These are phyloP conservation scores for Botrytis fragariae DNA, from an alignment of 2,329 filamentous ascomycete species.

Conservation along the genomic window DNA sequence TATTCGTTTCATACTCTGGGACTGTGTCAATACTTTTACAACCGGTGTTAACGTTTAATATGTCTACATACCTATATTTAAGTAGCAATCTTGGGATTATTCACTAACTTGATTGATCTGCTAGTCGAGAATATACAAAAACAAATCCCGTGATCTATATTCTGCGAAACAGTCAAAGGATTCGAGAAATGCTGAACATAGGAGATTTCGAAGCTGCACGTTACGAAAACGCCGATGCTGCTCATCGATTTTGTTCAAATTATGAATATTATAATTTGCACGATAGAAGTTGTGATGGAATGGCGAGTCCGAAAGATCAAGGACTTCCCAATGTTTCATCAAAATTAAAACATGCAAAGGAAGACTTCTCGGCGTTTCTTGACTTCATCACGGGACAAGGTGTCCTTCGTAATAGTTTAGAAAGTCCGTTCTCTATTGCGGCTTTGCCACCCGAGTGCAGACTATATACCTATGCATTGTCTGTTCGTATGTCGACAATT, in stretches of 20 bases:
- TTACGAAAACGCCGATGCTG: constrained; percentile 45
- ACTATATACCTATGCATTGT: constrained; percentile 65
- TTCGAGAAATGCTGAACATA: constrained; percentile 50
- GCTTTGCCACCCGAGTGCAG: constrained; percentile 58
- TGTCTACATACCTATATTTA: neutral
- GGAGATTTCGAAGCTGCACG: constrained; percentile 44
- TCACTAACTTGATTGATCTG: neutral
- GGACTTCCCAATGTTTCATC: constrained; percentile 47
- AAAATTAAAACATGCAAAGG: constrained; percentile 52
- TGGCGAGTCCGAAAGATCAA: constrained; percentile 43
- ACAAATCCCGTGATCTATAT: constrained; percentile 71
- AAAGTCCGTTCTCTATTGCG: constrained; percentile 59
- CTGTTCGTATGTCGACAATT: constrained; percentile 58
- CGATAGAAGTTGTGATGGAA: constrained; percentile 42
- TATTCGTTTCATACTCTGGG: neutral
- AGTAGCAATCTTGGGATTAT: neutral
- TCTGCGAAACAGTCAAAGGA: constrained; percentile 61
- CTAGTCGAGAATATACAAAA: constrained; percentile 53
- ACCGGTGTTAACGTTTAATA: neutral
- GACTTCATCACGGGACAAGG: constrained; percentile 55
- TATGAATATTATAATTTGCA: constrained; percentile 63
- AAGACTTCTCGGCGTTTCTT: constrained; percentile 59
- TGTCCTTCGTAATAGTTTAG: constrained; percentile 50
- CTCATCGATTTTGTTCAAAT: constrained; percentile 53
- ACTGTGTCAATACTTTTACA: neutral